A percentile compares a stretch with the other conserved stretches of the same genome.
Conservation (phyloP, 2,329 filamentous ascomycete species). For the Capronia epimyces region DNA sequence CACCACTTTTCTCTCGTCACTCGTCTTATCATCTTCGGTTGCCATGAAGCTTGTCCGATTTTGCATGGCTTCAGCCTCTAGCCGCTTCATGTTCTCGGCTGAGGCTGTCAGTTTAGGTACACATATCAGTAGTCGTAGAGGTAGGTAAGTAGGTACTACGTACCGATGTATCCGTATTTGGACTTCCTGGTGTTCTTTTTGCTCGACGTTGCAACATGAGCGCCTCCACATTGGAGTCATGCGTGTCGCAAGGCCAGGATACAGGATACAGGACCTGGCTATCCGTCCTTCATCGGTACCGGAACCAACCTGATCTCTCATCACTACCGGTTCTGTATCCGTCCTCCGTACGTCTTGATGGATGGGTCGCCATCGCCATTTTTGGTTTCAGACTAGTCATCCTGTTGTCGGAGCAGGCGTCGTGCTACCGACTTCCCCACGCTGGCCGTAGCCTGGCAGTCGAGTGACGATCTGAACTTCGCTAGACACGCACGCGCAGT, state of each 20-base stretch:
- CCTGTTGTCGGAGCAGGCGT: constrained; percentile 14
- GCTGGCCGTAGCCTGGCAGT: constrained; percentile 8
- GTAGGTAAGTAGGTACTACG: no score
- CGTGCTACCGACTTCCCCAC: constrained; percentile 12
- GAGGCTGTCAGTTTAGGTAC: constrained; percentile 13
- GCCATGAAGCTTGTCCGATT: constrained; percentile 9
- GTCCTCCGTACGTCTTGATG: neutral
- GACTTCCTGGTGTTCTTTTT: no score
- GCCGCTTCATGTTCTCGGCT: constrained; percentile 21
- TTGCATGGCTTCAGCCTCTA: constrained; percentile 18
- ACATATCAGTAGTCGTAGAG: no score
- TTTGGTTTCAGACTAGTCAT: constrained; percentile 22
- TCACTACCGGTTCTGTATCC: neutral
- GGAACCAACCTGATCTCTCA: neutral
- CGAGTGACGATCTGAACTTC: constrained; percentile 8
- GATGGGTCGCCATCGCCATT: constrained; percentile 8
- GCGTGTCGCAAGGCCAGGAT: no score
- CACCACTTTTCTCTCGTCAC: constrained; percentile 17
- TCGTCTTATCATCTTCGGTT: constrained; percentile 1
- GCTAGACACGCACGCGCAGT: neutral
- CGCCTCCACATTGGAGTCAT: no score
- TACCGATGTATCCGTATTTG: no score
- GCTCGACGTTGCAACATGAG: no score
- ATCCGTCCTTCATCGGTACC: no score
- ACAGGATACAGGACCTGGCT: no score